Base-by-base conservation (phyloP, 2,329 filamentous ascomycete genomes). In the Penicillium polonicum region DNA sequence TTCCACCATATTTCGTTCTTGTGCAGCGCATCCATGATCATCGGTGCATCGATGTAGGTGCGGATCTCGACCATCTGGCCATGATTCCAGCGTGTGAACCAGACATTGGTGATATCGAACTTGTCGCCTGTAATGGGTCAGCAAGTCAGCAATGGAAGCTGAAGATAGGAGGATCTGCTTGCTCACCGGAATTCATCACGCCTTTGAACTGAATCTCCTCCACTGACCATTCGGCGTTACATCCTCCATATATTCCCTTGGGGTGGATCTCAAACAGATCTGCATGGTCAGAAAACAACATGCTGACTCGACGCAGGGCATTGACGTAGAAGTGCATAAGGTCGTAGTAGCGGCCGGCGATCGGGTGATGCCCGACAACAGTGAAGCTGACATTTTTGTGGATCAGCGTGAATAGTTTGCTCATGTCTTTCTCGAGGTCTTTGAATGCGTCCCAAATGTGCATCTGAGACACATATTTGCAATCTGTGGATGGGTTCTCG, bases 1-100 rank as follows among this genome's bases (percentile, higher is more conserved):
- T 73, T 73, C 67, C 66, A 70, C 70, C 70, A 72, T 31, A 72
- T 59, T 49, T 72, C 70, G 33, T 72, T 72, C 60, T 72, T 71
- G 33, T 68, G 60, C 38, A 73, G 54, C 2, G 64, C 67, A 3
- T 71, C 64, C 56, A 64, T 70, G 27, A 72, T 70, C 31, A 53
- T 60, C 2, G 65, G 61, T 13, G 68, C 60, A 27, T 73, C 71
- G 19, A 72, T 70, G 42, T 70, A 73, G 1, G 71, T 72, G 7
- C 71, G 67, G 2, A 72, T 68, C 55, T 73, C 70, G 8, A 72
- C 67, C 69, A 73, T 73, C 48, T 73, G 69, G 4, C 62, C 63
- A 5, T 58, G 29, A 49, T 70, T 17, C 71, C 71, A 73, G 38
- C 66, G 61, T 12, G 69, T 73, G 23, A 72, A 67, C 71, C 71